phyloP scores from a whole-genome alignment of 2,329 filamentous ascomycete species.

The Cladosporium halotolerans region DNA sequence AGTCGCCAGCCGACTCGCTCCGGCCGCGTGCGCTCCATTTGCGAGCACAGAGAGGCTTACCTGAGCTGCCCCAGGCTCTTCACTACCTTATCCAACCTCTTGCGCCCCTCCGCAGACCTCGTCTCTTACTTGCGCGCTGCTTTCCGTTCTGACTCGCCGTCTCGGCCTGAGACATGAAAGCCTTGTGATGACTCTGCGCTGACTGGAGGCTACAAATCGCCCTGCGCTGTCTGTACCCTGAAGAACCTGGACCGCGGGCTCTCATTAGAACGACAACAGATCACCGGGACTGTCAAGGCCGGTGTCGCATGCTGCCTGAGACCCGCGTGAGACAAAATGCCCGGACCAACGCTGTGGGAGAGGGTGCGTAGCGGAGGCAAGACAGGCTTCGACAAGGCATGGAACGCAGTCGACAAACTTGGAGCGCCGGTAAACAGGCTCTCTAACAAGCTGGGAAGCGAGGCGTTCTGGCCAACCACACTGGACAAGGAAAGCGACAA shows the following conservation, averaged over 20 bases:
- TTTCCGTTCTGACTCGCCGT: no score
- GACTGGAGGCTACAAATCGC: no score
- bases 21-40: slow-evolving; percentile 4
- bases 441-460: slow-evolving; percentile 72
- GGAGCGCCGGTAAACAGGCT: slow-evolving; percentile 68
- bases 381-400: slow-evolving; percentile 68
- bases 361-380: slow-evolving; percentile 51
- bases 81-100: no score
- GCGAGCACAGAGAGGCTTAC: neutral
- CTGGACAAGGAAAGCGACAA: slow-evolving; percentile 89
- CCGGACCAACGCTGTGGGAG: slow-evolving; percentile 41
- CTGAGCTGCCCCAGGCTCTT: no score
- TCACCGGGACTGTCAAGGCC: neutral
- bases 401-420: slow-evolving; percentile 60
- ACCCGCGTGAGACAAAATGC: slow-evolving; percentile 4
- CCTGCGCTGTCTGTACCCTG: no score
- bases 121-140: no score
- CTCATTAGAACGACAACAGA: neutral
- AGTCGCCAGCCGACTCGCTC: neutral
- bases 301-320: neutral
- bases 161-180: no score
- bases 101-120: no score
- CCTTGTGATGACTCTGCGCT: no score
- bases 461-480: slow-evolving; percentile 79
- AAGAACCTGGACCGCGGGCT: no score